These are phyloP conservation scores for Ceratobasidium sp. DNA, from an alignment of 1,284 basidiomycete genomes.

Conservation along the genomic window DNA sequence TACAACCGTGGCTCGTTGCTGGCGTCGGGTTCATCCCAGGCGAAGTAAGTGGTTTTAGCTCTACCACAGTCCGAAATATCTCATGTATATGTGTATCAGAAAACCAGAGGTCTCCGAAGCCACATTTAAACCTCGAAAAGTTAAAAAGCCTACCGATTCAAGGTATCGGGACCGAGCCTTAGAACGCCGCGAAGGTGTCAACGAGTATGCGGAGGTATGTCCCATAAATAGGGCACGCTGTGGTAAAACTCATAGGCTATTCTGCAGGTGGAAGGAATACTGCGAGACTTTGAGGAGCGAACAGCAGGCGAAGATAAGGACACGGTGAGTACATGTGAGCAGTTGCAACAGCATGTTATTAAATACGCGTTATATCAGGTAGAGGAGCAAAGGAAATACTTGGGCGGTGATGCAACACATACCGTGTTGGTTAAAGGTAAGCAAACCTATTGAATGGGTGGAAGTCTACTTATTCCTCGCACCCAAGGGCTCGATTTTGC, in stretches of 20 bases:
- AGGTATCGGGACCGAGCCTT: conserved; percentile 78
- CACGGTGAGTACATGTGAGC: conserved; percentile 62
- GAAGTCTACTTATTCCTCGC: neutral
- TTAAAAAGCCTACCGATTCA: conserved; percentile 69
- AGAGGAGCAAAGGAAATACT: conserved; percentile 81
- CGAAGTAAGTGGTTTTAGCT: conserved; percentile 16
- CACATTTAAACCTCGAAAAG: conserved; percentile 80
- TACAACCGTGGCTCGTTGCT: conserved; percentile 45
- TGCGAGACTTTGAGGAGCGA: conserved; percentile 82
- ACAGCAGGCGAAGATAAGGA: conserved; percentile 70
- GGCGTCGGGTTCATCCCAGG: conserved; percentile 8
- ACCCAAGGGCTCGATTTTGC: conserved; percentile 82
- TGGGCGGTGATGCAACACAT: conserved; percentile 90
- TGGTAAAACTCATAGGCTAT: neutral
- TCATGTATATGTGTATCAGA: neutral
- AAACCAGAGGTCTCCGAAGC: conserved; percentile 58
- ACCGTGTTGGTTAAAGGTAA: conserved; percentile 83
- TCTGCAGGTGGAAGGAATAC: conserved; percentile 79
- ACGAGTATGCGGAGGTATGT: conserved; percentile 77
- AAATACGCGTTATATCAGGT: conserved; percentile 62
- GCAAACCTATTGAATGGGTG: neutral
- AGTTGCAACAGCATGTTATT: neutral
- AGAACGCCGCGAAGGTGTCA: conserved; percentile 74
- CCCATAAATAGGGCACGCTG: neutral
- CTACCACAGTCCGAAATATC: neutral